phyloP scores from a whole-genome alignment of 768 basidiomycete species.

The button mushroom (Agaricus bisporus) region DNA sequence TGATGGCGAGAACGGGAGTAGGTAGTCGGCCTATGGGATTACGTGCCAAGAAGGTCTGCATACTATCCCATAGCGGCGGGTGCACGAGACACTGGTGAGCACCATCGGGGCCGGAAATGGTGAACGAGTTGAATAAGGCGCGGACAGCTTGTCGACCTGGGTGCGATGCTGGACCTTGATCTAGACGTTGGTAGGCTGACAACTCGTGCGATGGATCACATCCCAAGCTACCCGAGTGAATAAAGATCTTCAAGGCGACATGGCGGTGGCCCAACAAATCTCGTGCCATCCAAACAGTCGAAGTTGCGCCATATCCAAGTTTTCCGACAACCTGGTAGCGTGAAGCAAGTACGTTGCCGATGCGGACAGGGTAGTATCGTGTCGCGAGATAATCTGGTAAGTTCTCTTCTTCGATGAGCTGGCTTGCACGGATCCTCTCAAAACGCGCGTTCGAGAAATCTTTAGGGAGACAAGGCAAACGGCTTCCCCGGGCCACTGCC shows the following conservation, averaged over 20 bases:
- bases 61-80: neutral
- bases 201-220: too few species aligned
- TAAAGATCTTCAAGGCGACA: slow-evolving; percentile 14
- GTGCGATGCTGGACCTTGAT: neutral
- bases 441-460: neutral
- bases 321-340: slow-evolving; percentile 27
- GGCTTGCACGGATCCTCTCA: neutral
- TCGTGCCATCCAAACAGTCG: too few species aligned
- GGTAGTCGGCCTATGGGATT: neutral
- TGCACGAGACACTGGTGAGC: neutral
- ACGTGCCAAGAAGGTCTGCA: neutral
- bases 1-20: too few species aligned
- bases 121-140: neutral
- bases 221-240: neutral
- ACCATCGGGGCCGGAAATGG: neutral
- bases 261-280: slow-evolving; percentile 16
- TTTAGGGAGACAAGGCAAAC: too few species aligned
- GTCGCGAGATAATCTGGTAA: slow-evolving; percentile 15
- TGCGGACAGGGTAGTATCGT: slow-evolving; percentile 24
- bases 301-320: slow-evolving; percentile 25
- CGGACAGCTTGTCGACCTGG: neutral
- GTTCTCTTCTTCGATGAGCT: slow-evolving; percentile 22
- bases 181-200: too few species aligned
- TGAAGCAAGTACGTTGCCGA: slow-evolving; percentile 24
- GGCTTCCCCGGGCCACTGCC: too few species aligned